Evolutionary conservation across 257 asterid genomes (phyloP).

Genomic region (Leptodermis oblonga): DNA sequence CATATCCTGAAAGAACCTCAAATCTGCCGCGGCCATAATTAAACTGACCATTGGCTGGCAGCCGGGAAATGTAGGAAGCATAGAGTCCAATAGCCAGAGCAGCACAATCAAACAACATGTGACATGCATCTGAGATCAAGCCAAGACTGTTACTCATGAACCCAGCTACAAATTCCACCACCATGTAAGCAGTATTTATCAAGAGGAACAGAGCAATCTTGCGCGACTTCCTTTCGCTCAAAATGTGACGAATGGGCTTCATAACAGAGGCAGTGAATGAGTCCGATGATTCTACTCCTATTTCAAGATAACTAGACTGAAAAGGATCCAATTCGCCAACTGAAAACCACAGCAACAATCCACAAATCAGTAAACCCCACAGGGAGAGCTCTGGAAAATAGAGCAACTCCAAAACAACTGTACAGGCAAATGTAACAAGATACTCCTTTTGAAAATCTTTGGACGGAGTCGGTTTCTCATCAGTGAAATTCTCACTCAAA

Average conservation of each 20-base stretch:
- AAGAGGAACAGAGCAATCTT: constrained; percentile 85
- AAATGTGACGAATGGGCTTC: constrained; percentile 78
- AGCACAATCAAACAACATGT: constrained; percentile 98
- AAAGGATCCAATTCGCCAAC: constrained; percentile 60
- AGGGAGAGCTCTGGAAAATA: constrained; percentile 79
- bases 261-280: constrained; percentile 45
- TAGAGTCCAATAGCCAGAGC: constrained; percentile 92
- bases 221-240: constrained; percentile 85
- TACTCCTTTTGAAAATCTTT: constrained; percentile 69
- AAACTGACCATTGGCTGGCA: constrained; percentile 83
- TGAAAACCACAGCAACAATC: constrained; percentile 70
- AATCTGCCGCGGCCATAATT: constrained; percentile 96
- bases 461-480: constrained; percentile 49
- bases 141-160: constrained; percentile 99
- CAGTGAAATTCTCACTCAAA: constrained; percentile 74
- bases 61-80: constrained; percentile 87
- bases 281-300: constrained; percentile 64
- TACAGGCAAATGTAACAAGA: constrained; percentile 62
- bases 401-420: constrained; percentile 72
- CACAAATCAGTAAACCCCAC: constrained; percentile 85
- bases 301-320: constrained; percentile 44
- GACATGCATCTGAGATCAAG: constrained; percentile 96
- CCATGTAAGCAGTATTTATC: constrained; percentile 92
- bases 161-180: constrained; percentile 85
- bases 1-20: constrained; percentile 93